Conservation (phyloP, 495 filamentous ascomycete genomes). For the Penicillium soppii region DNA sequence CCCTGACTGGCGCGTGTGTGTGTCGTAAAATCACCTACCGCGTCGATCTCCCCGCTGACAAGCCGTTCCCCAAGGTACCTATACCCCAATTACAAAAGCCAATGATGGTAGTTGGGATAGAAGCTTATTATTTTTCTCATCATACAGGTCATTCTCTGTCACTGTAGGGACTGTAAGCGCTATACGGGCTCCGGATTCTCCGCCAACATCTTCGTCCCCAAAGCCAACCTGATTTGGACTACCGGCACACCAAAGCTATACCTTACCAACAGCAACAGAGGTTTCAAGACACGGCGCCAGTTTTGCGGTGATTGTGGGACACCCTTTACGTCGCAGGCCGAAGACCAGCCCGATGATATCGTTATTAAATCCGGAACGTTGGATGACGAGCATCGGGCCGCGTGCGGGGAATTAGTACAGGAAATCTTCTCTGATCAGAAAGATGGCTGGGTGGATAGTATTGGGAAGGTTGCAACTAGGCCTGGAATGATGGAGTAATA, state of each 20-base stretch:
- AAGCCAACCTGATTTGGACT: constrained; percentile 14
- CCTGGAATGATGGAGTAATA: too few relatives aligned
- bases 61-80: constrained; percentile 21
- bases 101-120: too few relatives aligned
- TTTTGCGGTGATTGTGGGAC: constrained; percentile 31
- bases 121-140: too few relatives aligned
- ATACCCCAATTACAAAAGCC: background rate
- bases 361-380: constrained; percentile 28
- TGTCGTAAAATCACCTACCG: constrained; percentile 27
- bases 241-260: constrained; percentile 24
- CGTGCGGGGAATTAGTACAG: constrained; percentile 7
- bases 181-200: constrained; percentile 30
- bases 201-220: constrained; percentile 25
- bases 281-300: constrained; percentile 9
- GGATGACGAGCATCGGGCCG: constrained; percentile 15
- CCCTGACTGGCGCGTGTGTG: constrained; percentile 25
- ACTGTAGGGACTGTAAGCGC: constrained; percentile 34
- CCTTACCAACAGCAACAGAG: constrained; percentile 11
- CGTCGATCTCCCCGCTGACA: constrained; percentile 18
- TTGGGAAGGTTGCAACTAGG: too few relatives aligned
- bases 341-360: background rate
- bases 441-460: constrained; percentile 21
- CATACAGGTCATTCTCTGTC: constrained; percentile 25
- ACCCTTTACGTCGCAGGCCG: constrained; percentile 18
- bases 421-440: constrained; percentile 21